Conservation (phyloP, 2,329 filamentous ascomycete species). For the Gaeumannomyces tritici region DNA sequence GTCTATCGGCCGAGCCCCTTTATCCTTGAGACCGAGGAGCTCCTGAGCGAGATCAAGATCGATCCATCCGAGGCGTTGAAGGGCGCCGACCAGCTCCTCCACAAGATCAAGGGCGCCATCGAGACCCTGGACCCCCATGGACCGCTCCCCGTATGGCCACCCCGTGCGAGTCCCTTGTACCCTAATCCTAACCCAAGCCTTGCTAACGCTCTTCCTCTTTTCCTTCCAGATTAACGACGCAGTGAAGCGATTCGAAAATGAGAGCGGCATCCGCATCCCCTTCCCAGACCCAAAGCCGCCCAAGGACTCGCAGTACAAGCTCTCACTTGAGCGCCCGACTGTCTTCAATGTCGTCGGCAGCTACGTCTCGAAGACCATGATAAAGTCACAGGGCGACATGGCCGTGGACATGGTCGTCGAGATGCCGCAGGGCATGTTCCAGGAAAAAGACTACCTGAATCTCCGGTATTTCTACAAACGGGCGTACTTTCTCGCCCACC, state of each 20-base stretch:
- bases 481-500: slow-evolving; percentile 79
- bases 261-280: slow-evolving; percentile 62
- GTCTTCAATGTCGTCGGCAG: slow-evolving; percentile 85
- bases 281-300: slow-evolving; percentile 74
- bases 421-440: slow-evolving; percentile 73
- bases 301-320: slow-evolving; percentile 69
- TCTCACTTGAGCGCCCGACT: slow-evolving; percentile 66
- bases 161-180: neutral
- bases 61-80: slow-evolving; percentile 40
- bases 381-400: slow-evolving; percentile 48
- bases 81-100: slow-evolving; percentile 38
- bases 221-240: slow-evolving; percentile 57
- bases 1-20: slow-evolving; percentile 38
- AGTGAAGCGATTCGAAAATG: slow-evolving; percentile 54
- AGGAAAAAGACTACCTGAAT: slow-evolving; percentile 91
- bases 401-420: slow-evolving; percentile 77
- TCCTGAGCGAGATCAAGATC: slow-evolving; percentile 43
- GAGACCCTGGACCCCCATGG: slow-evolving; percentile 41
- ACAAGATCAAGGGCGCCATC: slow-evolving; percentile 41
- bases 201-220: neutral
- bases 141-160: slow-evolving; percentile 35
- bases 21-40: slow-evolving; percentile 49
- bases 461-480: slow-evolving; percentile 91
- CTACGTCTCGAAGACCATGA: slow-evolving; percentile 67
- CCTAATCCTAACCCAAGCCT: neutral